Base-by-base conservation (phyloP, 257 asterid genomes). In the Osmanthus fragrans region DNA sequence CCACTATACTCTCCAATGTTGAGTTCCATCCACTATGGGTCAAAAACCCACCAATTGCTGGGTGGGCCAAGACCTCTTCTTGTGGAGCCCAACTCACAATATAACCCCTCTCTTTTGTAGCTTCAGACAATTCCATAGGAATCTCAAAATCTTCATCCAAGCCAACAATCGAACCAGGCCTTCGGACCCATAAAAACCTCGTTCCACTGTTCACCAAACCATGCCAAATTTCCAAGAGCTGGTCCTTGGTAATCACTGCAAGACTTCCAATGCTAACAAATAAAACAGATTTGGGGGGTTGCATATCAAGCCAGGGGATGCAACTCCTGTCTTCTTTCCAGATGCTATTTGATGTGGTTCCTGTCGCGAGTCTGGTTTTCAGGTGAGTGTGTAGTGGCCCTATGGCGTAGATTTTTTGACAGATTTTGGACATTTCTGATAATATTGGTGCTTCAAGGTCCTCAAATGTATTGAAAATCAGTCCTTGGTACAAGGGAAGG, bases 381-480 rank as follows among this genome's bases (percentile, higher is more conserved):
- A 88, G 58, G 71, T 87, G 95, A 0, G 87, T 13, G 36, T 92
- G 94, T 45, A 92, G 86, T 0, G 97, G 96, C 27, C 96, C 97
- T 3, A 89, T 34, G 5, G 88, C 84, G 37, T 89, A 92, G 32
- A 89, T 67, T n/a, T 87, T 82, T 4, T 89, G 93, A 34, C 84
- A 77, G 7, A 87, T 51, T 18, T 72, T 71, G 16, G 75, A 84
- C 42, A 92, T 64, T 5, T 84, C 86, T 1, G 86, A 63, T 8
- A 92, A 51, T 7, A 88, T 65, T 7, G 92, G 89, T 19, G 72
- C 83, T 30, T 92, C 97, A 0, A 92, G 90, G 0, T 85, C 78
- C 71, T 89, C 87, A 77, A 92, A 92, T 1, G 97, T 90, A 84
- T 92, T 92, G 89, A 92, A 86, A 49, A 92, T 89, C 7, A 92